These are phyloP conservation scores for Fusarium napiforme DNA, from an alignment of 2,329 filamentous ascomycete genomes.

Conservation along the genomic window DNA sequence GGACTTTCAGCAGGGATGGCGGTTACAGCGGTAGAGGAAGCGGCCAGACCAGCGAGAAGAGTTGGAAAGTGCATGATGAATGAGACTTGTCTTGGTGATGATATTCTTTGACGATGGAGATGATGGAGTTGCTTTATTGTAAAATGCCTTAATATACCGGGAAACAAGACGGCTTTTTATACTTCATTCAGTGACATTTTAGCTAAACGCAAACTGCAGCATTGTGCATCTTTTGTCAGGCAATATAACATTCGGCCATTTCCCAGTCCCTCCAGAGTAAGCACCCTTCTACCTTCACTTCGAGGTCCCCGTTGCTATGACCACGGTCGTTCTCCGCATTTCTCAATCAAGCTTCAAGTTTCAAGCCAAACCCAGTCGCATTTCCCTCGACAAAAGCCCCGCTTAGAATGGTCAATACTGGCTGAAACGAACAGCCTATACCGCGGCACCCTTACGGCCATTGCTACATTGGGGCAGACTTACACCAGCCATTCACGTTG, in stretches of 20 bases:
- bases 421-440: not conserved
- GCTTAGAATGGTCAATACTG: not conserved
- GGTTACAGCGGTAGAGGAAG: not conserved
- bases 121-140: not conserved
- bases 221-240: not conserved
- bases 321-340: not conserved
- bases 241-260: not conserved
- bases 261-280: not conserved
- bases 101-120: no score
- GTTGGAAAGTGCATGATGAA: constrained; percentile 11
- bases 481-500: not conserved
- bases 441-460: not conserved
- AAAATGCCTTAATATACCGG: not conserved
- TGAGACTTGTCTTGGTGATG: not conserved
- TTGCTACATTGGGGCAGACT: not conserved
- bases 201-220: not conserved
- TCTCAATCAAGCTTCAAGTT: not conserved
- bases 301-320: fast-evolving
- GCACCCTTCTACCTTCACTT: not conserved
- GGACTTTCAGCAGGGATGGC: not conserved
- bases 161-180: not conserved
- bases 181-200: not conserved
- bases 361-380: not conserved
- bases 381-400: not conserved
- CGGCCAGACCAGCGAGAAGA: not conserved